Conservation (phyloP, 164 flowering plant species). For the Magnolia officinalis region DNA sequence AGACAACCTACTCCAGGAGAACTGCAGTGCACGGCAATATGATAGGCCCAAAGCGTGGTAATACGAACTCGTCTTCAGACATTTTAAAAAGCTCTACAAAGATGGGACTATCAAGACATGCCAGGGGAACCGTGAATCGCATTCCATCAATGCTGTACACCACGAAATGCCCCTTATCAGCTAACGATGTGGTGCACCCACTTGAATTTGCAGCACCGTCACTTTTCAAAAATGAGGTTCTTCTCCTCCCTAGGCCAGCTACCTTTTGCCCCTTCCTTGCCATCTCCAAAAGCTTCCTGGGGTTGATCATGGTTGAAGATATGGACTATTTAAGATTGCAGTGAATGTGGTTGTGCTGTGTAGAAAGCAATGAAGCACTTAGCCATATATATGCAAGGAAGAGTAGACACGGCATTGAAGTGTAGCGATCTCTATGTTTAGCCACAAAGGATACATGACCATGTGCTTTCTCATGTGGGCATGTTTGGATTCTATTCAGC, state of each 20-base stretch:
- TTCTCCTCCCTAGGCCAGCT: background rate
- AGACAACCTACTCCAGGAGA: constrained; percentile 19
- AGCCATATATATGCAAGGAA: background rate
- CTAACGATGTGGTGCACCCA: background rate
- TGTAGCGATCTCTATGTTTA: background rate
- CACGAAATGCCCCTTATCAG: constrained; percentile 20
- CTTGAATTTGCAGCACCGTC: too few species aligned
- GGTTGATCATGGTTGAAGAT: constrained; percentile 3
- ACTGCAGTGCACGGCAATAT: constrained; percentile 21
- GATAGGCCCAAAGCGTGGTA: constrained; percentile 21
- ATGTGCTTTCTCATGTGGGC: background rate
- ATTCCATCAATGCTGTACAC: constrained; percentile 11
- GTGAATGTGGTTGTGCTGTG: background rate
- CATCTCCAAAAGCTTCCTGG: constrained; percentile 10
- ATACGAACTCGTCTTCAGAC: constrained; percentile 30
- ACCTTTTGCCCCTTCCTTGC: constrained; percentile 14
- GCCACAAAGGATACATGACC: background rate
- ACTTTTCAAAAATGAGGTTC: background rate
- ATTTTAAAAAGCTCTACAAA: constrained; percentile 29
- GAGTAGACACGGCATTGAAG: background rate
- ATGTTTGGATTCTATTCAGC: background rate
- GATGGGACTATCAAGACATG: constrained; percentile 15
- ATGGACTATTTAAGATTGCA: background rate
- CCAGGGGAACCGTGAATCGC: constrained; percentile 25
- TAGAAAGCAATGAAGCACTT: background rate